Evolutionary conservation across 2,329 filamentous ascomycete genomes (phyloP).

Genomic region (Venturia effusa): DNA sequence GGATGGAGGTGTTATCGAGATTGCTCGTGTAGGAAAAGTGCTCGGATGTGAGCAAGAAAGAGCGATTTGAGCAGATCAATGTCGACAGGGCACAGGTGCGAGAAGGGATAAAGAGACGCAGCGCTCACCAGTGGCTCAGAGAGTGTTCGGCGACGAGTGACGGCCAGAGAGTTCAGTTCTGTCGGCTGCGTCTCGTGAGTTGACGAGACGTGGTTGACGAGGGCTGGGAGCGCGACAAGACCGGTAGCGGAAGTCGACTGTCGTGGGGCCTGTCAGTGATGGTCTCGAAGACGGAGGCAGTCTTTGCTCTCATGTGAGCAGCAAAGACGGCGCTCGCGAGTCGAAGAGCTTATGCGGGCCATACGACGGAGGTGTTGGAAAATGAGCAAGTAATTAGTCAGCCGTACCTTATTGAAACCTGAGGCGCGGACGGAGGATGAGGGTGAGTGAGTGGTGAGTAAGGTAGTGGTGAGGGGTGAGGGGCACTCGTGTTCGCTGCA

Average conservation of each 20-base stretch:
- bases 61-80: background rate
- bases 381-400: background rate
- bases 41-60: slow-evolving; percentile 9
- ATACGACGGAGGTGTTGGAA: background rate
- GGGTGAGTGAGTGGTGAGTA: background rate
- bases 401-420: too few relatives aligned
- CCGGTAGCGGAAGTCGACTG: background rate
- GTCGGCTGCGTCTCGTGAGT: background rate
- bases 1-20: background rate
- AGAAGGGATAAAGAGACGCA: background rate
- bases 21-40: slow-evolving; percentile 11
- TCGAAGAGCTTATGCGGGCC: too few relatives aligned
- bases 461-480: background rate
- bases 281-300: background rate
- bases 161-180: background rate
- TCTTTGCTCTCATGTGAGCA: background rate
- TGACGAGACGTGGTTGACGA: background rate
- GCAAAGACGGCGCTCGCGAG: background rate
- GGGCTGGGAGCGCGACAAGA: background rate
- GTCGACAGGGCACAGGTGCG: background rate
- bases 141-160: background rate
- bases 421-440: too few relatives aligned
- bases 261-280: background rate
- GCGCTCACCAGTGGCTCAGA: background rate
- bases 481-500: too few relatives aligned